phyloP scores from a whole-genome alignment of 2,329 filamentous ascomycete species.

The Myriosclerotinia curreyana region DNA sequence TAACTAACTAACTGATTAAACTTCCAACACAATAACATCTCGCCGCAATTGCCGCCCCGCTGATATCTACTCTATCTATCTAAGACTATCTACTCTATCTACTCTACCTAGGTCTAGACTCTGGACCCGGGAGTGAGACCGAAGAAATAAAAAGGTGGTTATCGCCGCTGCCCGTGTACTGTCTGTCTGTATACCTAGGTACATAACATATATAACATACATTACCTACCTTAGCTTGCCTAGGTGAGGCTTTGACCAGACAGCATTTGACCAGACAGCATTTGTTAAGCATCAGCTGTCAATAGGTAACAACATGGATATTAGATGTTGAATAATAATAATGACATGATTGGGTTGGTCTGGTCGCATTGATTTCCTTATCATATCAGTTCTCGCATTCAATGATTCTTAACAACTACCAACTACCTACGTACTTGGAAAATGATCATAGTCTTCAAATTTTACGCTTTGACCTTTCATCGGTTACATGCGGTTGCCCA shows the following conservation, averaged over 20 bases:
- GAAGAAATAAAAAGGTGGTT: slow-evolving; percentile 1
- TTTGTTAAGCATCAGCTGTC: slow-evolving; percentile 7
- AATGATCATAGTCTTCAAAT: background rate
- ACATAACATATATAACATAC: too few relatives aligned
- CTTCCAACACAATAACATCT: too few relatives aligned
- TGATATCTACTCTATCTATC: too few relatives aligned
- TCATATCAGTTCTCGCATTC: slow-evolving; percentile 20
- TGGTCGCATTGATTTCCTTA: background rate
- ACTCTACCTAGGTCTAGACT: too few relatives aligned
- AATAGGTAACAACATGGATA: slow-evolving; percentile 2
- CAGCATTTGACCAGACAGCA: slow-evolving; percentile 1
- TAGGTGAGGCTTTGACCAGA: too few relatives aligned
- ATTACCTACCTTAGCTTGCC: too few relatives aligned
- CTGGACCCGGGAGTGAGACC: slow-evolving; percentile 7
- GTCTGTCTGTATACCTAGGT: too few relatives aligned
- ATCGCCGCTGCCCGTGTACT: slow-evolving; percentile 8
- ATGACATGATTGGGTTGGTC: background rate
- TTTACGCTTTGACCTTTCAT: slow-evolving; percentile 8
- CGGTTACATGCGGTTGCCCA: slow-evolving; percentile 22
- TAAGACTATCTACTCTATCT: too few relatives aligned
- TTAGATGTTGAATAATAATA: slow-evolving; percentile 9
- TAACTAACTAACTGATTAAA: too few relatives aligned
- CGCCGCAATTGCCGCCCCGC: slow-evolving; percentile 10
- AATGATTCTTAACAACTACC: slow-evolving; percentile 6
- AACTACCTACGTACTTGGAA: too few relatives aligned